Evolutionary conservation across 176 grass and related monocot species (phyloP).

Genomic region (Aegilops tauschii): DNA sequence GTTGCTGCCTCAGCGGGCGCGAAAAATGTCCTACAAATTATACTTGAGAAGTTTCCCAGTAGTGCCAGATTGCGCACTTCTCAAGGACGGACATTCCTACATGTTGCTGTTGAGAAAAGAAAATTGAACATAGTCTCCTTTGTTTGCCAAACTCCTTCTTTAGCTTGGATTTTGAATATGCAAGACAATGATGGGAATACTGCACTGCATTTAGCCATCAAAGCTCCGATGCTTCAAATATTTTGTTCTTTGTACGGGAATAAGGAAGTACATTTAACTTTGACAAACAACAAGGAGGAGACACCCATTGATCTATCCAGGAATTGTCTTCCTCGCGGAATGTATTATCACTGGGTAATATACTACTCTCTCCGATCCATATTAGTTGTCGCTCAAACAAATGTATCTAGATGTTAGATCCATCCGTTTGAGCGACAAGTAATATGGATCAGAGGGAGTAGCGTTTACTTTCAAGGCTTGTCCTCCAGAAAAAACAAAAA

Average conservation of each 20-base stretch:
- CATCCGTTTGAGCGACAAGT: no score
- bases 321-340: no score
- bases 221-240: fast-evolving
- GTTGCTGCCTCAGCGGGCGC: not conserved
- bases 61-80: not conserved
- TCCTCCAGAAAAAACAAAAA: no score
- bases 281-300: not conserved
- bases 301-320: not conserved
- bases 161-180: conserved; percentile 10
- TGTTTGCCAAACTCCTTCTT: not conserved
- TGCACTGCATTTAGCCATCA: not conserved
- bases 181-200: conserved; percentile 33
- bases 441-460: no score
- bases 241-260: not conserved
- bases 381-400: no score
- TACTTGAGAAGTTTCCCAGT: not conserved
- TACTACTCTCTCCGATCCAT: no score
- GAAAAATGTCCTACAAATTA: fast-evolving
- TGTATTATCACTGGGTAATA: no score
- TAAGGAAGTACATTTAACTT: not conserved
- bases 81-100: not conserved
- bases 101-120: not conserved
- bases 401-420: no score
- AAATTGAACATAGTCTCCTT: not conserved
- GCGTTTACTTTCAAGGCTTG: no score